These are phyloP conservation scores for Erythrophleum fordii DNA, from an alignment of 306 rosid species.

Conservation along the genomic window DNA sequence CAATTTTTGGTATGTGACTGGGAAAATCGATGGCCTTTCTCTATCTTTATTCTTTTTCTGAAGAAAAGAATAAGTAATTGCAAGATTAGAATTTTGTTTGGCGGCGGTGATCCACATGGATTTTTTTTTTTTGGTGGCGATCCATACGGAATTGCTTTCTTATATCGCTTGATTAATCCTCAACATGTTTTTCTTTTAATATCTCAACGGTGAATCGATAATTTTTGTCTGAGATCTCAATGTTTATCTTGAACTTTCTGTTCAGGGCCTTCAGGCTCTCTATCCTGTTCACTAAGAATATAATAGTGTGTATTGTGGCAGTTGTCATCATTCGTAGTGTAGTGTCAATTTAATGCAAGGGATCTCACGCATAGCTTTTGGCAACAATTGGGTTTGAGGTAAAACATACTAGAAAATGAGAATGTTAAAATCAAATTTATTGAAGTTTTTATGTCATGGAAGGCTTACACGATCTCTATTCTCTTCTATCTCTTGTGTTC, in stretches of 20 bases:
- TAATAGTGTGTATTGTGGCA: not conserved
- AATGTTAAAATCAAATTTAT: not conserved
- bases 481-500: not conserved
- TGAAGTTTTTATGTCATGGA: not conserved
- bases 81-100: not conserved
- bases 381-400: not conserved
- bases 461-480: not conserved
- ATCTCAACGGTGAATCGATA: not conserved
- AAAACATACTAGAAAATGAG: not conserved
- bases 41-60: too few relatives aligned
- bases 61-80: not conserved
- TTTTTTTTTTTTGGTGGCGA: not conserved
- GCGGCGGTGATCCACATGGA: not conserved
- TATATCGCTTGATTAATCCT: not conserved
- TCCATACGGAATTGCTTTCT: not conserved
- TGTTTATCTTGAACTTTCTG: not conserved
- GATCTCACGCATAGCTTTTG: not conserved
- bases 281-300: not conserved
- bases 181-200: not conserved
- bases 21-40: too few relatives aligned
- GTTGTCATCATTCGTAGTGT: not conserved
- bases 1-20: too few relatives aligned
- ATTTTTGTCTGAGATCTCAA: not conserved
- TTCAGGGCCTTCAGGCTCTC: not conserved
- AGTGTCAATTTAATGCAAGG: constrained; percentile 1